Base-by-base conservation (phyloP, 495 filamentous ascomycete species). In the Penicillium daleae region DNA sequence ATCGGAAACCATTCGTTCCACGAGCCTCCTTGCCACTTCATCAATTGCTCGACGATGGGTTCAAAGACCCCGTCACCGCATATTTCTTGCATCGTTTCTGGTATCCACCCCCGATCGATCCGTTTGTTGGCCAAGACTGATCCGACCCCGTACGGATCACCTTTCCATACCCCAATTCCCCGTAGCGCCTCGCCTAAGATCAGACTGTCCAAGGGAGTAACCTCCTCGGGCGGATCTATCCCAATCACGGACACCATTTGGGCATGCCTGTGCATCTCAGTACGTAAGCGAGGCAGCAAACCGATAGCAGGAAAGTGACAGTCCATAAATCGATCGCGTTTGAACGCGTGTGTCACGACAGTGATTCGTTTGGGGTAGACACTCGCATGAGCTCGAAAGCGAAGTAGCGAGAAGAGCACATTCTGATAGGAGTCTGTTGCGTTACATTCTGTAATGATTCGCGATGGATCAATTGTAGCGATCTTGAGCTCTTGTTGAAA, bases 371-470 rank as follows among this genome's bases (percentile, higher is more conserved):
- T 42, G 10, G 76, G 78, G 55, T 77, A 78, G 2, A 48, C 15
- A 0, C 79, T 75, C 1, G 75, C 77, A 24, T 77, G 66, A 21
- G 62, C 33, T 66, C 80, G 83, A 71, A 92, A 93, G 22, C 74
- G 72, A 6, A 87, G 62, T 9, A 93, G 66, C 4, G 89, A 89
- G 65, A 92, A 91, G 21, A 93, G 71, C 13, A 93, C 74, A 64
- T 95, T 96, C 60, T 89, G 85, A 67, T 90, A 92, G 4, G 89
- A 92, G 65, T 96, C 92, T n/a, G 89, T 83, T 0, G 92, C 90
- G 54, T 82, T 78, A 12, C 83, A 77, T 67, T 95, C 92, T 6
- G 85, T 68, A 7, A 80, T 69, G 42, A 88, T 40, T 76, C 66
- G 56, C 1, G 57, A 49, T 10, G 50, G 63, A 21, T 77, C 57